Conservation (phyloP, 2,329 filamentous ascomycete species). For the Talaromyces sp. region DNA sequence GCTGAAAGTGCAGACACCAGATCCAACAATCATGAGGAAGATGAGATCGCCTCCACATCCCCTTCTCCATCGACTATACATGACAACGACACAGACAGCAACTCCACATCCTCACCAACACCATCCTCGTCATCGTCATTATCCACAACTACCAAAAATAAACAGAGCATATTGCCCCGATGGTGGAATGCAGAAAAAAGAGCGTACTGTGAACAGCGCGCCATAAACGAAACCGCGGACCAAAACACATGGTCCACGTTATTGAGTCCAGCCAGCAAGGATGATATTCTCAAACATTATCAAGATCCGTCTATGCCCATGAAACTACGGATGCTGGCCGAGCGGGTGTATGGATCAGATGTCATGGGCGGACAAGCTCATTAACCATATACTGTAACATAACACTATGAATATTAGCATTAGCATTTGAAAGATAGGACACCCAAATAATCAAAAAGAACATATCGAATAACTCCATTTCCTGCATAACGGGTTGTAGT, state of each 20-base stretch:
- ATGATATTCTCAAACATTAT: slow-evolving; percentile 44
- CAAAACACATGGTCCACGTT: slow-evolving; percentile 30
- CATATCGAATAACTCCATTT: not conserved
- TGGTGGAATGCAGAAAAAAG: slow-evolving; percentile 47
- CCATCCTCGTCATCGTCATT: slow-evolving; percentile 1
- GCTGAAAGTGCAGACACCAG: slow-evolving; percentile 32
- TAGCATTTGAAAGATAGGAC: not conserved
- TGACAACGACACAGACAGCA: slow-evolving; percentile 3
- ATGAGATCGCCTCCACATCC: slow-evolving; percentile 21
- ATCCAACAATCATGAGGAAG: slow-evolving; percentile 17
- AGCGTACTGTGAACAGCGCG: slow-evolving; percentile 38
- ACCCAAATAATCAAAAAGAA: not conserved
- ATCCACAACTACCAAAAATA: not conserved
- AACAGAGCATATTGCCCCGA: slow-evolving; percentile 36
- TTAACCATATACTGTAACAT: not conserved
- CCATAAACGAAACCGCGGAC: slow-evolving; percentile 22
- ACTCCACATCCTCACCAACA: slow-evolving; percentile 8
- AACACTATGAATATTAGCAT: not conserved
- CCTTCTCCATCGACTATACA: slow-evolving; percentile 3
- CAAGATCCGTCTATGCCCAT: slow-evolving; percentile 46
- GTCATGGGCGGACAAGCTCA: slow-evolving; percentile 15
- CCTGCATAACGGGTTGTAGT: not conserved
- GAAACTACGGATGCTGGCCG: slow-evolving; percentile 51
- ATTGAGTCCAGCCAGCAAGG: slow-evolving; percentile 30
- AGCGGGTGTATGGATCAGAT: slow-evolving; percentile 37